Evolutionary conservation across 179 eudicot genomes (phyloP), one percentile per base, ranked within the genome.

Genomic region (Gypsophila paniculata): DNA sequence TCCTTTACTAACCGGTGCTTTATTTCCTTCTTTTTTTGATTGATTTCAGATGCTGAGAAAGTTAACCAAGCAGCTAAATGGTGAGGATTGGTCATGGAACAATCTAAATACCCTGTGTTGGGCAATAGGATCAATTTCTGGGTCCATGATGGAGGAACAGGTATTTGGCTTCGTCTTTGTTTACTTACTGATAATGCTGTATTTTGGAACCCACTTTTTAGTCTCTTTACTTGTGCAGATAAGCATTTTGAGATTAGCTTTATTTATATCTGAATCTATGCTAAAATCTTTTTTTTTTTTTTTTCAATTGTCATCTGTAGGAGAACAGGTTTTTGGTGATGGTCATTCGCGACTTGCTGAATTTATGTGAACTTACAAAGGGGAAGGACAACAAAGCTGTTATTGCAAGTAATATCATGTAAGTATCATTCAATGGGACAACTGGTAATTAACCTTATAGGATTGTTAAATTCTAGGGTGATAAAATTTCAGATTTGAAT

Each of bases 331-430:
- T 96, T 82, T 79, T 96, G 81, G 99, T 96, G 85, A 86, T 96
- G 98, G 99, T 96, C 80, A 96, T 96, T 67, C 96, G 98, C 57
- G 99, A 96, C 83, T 78, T 96, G 69, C 84, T 96, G 72, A 96
- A 93, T 74, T 85, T 96, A 68, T 93, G 96, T 83, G 99, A 96
- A 80, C 82, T 93, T 73, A 93, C 91, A 1, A 93, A 96, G 76
- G 99, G 99, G 67, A 96, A 96, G 80, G 99, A 96, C 82, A 96
- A 96, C 82, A 96, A 96, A 79, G 99, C 99, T 70, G 99, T 96
- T 55, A 96, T 96, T 84, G 99, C 99, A 12, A 96, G 99, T 79
- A 96, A 96, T 77, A 94, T 94, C 74, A 94, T 94, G 99, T 94
- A 85, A 82, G 92, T 25, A 42, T 61, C 17, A 9, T 64, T 22